Evolutionary conservation across 257 asterid genomes (phyloP).

Genomic region (Orobanche coerulescens): DNA sequence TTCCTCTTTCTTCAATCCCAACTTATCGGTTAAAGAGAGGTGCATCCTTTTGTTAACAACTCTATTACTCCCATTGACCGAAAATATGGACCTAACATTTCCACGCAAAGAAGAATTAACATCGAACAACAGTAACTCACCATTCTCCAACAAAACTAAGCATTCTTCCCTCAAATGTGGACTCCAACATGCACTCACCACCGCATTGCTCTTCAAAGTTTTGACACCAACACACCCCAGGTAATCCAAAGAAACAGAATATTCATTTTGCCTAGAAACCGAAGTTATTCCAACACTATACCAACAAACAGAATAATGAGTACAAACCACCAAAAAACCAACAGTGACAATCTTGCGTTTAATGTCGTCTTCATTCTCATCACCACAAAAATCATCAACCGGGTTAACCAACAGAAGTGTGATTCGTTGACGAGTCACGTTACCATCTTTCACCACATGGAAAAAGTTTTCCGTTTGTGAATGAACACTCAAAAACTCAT

Average conservation of each 20-base stretch:
- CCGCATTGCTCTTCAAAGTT: constrained; percentile 34
- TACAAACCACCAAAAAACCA: constrained; percentile 63
- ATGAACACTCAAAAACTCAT: constrained; percentile 26
- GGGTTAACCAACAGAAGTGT: constrained; percentile 29
- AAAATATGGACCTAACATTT: constrained; percentile 12
- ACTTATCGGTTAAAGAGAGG: constrained; percentile 34
- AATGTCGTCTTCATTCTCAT: constrained; percentile 10
- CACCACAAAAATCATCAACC: constrained; percentile 17
- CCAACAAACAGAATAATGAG: constrained; percentile 58
- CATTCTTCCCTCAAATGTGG: constrained; percentile 71
- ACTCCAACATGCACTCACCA: constrained; percentile 74
- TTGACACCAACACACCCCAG: constrained; percentile 36
- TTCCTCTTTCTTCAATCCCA: constrained; percentile 23
- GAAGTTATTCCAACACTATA: constrained; percentile 31
- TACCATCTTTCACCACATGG: constrained; percentile 29
- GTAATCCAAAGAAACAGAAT: constrained; percentile 34
- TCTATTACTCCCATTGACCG: constrained; percentile 17
- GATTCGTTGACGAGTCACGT: constrained; percentile 34
- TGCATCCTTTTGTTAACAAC: constrained; percentile 25
- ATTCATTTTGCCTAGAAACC: constrained; percentile 1
- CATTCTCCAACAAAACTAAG: constrained; percentile 59
- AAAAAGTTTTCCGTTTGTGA: constrained; percentile 13
- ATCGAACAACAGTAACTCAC: constrained; percentile 62
- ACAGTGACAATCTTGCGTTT: constrained; percentile 18
- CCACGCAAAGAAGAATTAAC: constrained; percentile 26